Percentiles rank a stretch among this genome's conserved stretches.
Conservation (phyloP, 345 rosid species). For the Geranium brycei region DNA sequence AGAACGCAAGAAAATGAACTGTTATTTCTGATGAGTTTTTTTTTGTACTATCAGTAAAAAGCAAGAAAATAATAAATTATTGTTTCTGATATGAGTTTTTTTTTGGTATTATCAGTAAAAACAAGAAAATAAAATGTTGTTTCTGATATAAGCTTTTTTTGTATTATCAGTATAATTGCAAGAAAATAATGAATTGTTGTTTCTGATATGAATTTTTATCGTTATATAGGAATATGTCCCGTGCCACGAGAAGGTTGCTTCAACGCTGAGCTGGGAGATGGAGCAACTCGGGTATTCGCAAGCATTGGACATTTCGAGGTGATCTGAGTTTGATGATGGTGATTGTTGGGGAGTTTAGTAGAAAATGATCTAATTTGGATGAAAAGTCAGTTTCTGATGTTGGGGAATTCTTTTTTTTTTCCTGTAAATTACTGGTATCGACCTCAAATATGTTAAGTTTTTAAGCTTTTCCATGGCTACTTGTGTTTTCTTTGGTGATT, state of each 20-base stretch:
- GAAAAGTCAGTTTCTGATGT: too few species aligned
- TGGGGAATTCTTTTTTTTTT: too few species aligned
- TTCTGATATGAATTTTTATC: conserved; percentile 1
- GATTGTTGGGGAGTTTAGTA: not conserved
- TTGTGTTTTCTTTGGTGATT: too few species aligned
- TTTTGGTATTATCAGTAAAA: too few species aligned
- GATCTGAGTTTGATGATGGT: conserved; percentile 1
- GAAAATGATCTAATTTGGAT: too few species aligned
- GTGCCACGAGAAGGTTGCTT: conserved; percentile 63
- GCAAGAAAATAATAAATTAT: too few species aligned
- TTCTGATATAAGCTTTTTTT: too few species aligned
- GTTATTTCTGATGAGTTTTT: not conserved
- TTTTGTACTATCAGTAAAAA: too few species aligned
- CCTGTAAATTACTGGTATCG: too few species aligned
- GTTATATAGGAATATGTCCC: conserved; percentile 69
- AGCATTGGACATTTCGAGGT: conserved; percentile 36
- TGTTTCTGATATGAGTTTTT: too few species aligned
- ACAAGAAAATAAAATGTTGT: too few species aligned
- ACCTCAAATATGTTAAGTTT: not conserved
- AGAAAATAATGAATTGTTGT: not conserved
- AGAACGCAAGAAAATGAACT: not conserved
- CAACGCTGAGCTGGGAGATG: conserved; percentile 84
- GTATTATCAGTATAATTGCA: too few species aligned
- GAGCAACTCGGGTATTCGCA: conserved; percentile 59
- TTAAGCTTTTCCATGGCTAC: not conserved